phyloP scores from a whole-genome alignment of 2,329 filamentous ascomycete species.

The Diaporthe aspalathi region DNA sequence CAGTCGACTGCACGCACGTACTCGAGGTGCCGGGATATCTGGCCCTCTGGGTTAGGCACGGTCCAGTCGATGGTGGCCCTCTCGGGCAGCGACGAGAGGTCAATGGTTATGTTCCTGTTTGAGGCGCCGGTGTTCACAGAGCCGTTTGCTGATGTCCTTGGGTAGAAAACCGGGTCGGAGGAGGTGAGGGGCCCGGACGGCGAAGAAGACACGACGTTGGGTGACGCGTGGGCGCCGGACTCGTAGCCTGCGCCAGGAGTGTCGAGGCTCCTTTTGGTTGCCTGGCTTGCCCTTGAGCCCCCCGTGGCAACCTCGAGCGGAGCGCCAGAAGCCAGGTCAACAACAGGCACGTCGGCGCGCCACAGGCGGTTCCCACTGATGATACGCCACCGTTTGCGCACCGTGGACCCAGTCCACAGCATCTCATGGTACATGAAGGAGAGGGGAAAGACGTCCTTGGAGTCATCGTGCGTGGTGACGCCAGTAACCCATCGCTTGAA shows the following conservation, averaged over 20 bases:
- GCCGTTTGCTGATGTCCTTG: constrained; percentile 38
- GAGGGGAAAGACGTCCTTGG: constrained; percentile 57
- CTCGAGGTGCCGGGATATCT: constrained; percentile 46
- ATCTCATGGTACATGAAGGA: constrained; percentile 51
- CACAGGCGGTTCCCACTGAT: constrained; percentile 55
- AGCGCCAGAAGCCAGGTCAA: constrained; percentile 44
- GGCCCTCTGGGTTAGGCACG: constrained; percentile 44
- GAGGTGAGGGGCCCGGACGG: neutral
- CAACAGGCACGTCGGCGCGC: constrained; percentile 42
- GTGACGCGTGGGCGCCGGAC: neutral
- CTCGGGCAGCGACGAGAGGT: constrained; percentile 47
- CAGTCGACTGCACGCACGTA: constrained; percentile 54
- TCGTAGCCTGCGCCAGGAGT: neutral
- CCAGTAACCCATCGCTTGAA: constrained; percentile 56
- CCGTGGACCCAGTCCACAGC: constrained; percentile 54
- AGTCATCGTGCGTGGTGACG: constrained; percentile 56
- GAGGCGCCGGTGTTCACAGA: constrained; percentile 43
- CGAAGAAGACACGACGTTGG: neutral
- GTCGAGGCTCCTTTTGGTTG: constrained; percentile 1
- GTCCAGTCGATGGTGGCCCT: constrained; percentile 53
- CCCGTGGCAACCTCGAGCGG: constrained; percentile 43
- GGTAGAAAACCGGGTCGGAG: constrained; percentile 36
- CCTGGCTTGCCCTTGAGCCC: constrained; percentile 36
- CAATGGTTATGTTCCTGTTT: constrained; percentile 45
- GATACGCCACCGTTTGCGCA: constrained; percentile 52